Evolutionary conservation across 192 early-diverging fungal genomes (phyloP).

Genomic region (Podochytrium sp.): DNA sequence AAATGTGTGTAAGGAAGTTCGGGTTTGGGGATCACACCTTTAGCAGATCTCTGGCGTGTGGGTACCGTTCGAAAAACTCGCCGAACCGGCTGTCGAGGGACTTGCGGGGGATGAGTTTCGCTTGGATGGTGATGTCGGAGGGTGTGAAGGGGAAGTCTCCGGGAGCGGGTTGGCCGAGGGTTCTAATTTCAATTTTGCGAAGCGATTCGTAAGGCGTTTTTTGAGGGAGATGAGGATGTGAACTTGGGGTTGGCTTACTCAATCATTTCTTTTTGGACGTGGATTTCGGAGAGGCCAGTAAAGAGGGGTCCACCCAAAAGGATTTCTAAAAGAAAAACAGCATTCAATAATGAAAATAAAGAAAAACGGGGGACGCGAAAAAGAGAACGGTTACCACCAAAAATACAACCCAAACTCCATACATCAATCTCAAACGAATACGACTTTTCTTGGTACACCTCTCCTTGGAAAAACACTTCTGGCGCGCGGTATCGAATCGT

Average conservation of each 20-base stretch:
- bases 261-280: not conserved
- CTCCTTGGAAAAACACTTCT: constrained; percentile 14
- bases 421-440: not conserved
- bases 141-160: not conserved
- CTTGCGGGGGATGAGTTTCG: not conserved
- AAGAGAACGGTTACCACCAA: not conserved
- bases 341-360: not conserved
- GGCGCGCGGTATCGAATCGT: constrained; percentile 13
- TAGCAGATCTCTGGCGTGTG: not conserved
- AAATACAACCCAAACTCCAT: constrained; percentile 4
- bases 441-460: not conserved
- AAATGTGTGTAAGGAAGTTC: not conserved
- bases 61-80: not conserved
- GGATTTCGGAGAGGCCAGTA: not conserved
- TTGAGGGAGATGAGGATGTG: not conserved
- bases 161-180: not conserved
- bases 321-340: not conserved
- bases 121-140: not conserved
- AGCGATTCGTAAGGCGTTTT: not conserved
- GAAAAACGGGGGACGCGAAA: not conserved
- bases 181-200: not conserved
- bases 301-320: not conserved
- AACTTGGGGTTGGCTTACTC: too few relatives aligned
- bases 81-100: not conserved
- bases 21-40: not conserved